Evolutionary conservation across 2,329 filamentous ascomycete species (phyloP), one percentile per base, ranked within the genome.

Genomic region (Tolypocladium album): DNA sequence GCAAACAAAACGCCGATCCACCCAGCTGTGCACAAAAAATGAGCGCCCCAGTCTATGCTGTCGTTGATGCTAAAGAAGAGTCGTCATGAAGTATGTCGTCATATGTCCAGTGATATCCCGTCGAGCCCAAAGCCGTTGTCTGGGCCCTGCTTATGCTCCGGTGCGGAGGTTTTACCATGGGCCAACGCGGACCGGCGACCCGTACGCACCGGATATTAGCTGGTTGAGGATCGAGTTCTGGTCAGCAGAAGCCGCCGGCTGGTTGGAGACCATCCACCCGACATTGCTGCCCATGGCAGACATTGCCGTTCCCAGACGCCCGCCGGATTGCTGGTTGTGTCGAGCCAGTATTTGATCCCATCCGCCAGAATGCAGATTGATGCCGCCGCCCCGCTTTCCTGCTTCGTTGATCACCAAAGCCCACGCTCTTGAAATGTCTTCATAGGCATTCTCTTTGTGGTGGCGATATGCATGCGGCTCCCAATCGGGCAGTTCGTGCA

Each of bases 371-470:
- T 96, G 90, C 64, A 99, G 71, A 65, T 90, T 86, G 68, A 97
- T 94, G 40, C 94, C 94, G 36, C 91, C 92, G 13, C 91, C 93
- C 66, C 89, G 84, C 78, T 97, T 97, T 27, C 89, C 87, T 2
- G 92, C 91, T 74, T 99, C 94, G 62, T 87, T 88, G 66, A 99
- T 89, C 57, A 96, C 93, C 65, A 95, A 74, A 20, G 90, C 87
- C 94, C 94, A 99, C 1, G 94, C 94, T 69, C 88, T 91, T 34
- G 90, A 88, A 64, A 99, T 92, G 71, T 97, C 94, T 68, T 99
- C 93, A 70, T 99, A 99, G 8, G 93, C 92, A 64, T 91, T 91
- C 65, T 96, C 88, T 74, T 97, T 97, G 78, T 96, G 90, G 67
- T 96, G 84, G 65, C 92, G 92, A 76, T 97, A 89, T 63, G 90